Evolutionary conservation across 2,329 filamentous ascomycete species (phyloP), one percentile per base, ranked within the genome.

Genomic region (Fusarium bulbicola): DNA sequence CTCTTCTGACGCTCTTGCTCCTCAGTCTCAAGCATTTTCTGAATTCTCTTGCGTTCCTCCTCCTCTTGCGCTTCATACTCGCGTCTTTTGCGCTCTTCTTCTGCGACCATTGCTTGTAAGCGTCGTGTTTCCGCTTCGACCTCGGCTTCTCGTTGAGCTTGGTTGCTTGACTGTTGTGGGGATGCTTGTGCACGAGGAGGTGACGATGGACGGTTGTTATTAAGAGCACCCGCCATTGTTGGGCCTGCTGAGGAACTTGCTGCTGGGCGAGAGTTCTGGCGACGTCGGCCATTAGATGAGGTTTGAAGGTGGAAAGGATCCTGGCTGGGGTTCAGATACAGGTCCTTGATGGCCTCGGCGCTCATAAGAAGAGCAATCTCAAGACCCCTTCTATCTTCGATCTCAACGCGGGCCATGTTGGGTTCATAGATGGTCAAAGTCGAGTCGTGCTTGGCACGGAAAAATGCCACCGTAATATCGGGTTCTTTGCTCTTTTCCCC

Each of bases 381-480:
- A 8, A 98, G 85, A 0, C 96, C 96, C 81, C 98, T 98, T 64
- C 92, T 91, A 82, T 99, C 96, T 81, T 99, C 95, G 70, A 98
- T 91, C 47, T 98, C 95, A 16, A 98, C 92, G 12, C 96, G 88
- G 69, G 92, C 92, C 79, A 98, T 86, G 79, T 98, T 98, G 10
- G 95, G 93, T 82, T 99, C 93, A 84, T 98, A 98, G 46, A 99
- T 88, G 5, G 95, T 97, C 66, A 98, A 83, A 36, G 81, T 79
- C 40, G 83, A 85, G 76, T 95, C 93, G 53, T 85, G 83, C 74
- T 90, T 92, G 32, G 92, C 86, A 74, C 92, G 91, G 85, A 95
- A 97, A 76, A 98, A 88, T 6, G 94, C 95, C n/a, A 98, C 88
- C 0, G 95, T 95, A 75, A 98, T 98, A 82, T 98, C 96, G 0